Conservation (phyloP, 2,329 filamentous ascomycete genomes). For the Arthrinium phaeospermum region DNA sequence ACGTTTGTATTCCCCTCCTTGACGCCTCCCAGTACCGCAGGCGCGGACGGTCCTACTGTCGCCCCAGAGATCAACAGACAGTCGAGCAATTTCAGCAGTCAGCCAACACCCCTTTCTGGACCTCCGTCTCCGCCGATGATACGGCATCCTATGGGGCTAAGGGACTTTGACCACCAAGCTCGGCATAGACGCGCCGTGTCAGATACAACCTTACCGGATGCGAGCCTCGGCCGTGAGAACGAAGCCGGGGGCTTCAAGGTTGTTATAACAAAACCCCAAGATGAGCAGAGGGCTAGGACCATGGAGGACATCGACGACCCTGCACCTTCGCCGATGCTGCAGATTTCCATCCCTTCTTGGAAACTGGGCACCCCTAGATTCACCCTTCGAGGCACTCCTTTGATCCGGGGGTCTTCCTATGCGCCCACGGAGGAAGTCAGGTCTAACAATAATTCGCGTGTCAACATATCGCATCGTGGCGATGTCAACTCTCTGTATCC, state of each 20-base stretch:
- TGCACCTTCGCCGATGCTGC: constrained; percentile 60
- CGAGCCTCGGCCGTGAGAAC: constrained; percentile 54
- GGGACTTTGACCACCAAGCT: background rate
- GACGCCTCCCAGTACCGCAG: constrained; percentile 64
- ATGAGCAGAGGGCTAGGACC: constrained; percentile 65
- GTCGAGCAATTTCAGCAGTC: background rate
- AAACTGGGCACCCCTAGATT: constrained; percentile 83
- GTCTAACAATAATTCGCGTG: constrained; percentile 63
- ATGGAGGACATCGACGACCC: constrained; percentile 58
- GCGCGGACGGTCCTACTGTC: constrained; percentile 52
- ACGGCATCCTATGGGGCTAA: background rate
- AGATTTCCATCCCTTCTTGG: constrained; percentile 83
- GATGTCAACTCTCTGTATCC: constrained; percentile 40
- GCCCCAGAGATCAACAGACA: background rate
- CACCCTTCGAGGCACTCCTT: constrained; percentile 74
- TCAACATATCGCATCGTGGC: constrained; percentile 44
- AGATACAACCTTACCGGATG: constrained; percentile 77
- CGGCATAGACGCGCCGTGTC: constrained; percentile 71
- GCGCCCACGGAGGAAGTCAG: constrained; percentile 75
- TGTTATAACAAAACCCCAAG: constrained; percentile 75
- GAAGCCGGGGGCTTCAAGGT: constrained; percentile 78
- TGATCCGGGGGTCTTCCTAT: constrained; percentile 82
- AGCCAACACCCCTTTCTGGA: background rate
- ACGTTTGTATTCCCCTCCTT: constrained; percentile 62
- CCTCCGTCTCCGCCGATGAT: background rate